phyloP scores from a whole-genome alignment of 73 alveolate species.

The Paramecium sonneborni region DNA sequence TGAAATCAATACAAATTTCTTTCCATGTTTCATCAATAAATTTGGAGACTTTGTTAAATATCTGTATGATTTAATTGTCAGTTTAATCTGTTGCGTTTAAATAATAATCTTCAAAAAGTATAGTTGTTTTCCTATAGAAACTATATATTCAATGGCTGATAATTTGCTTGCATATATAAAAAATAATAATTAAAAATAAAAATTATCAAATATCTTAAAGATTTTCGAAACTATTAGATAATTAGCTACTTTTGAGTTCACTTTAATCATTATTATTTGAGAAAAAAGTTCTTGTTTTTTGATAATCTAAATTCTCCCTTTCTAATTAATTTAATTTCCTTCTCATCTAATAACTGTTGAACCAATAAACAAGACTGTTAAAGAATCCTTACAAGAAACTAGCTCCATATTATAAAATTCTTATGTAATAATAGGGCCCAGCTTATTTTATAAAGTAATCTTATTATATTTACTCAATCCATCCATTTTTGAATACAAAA shows the following conservation, averaged over 20 bases:
- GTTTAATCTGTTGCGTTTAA: not conserved
- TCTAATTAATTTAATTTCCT: not conserved
- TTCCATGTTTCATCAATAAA: not conserved
- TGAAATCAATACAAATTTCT: too few relatives aligned
- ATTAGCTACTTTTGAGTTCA: not conserved
- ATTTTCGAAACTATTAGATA: not conserved
- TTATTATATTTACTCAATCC: not conserved
- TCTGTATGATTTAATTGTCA: not conserved
- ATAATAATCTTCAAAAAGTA: not conserved
- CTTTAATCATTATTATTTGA: not conserved
- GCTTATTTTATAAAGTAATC: too few relatives aligned
- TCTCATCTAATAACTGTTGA: not conserved
- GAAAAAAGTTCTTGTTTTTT: not conserved
- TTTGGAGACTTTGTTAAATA: conserved; percentile 7
- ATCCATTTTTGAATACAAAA: not conserved
- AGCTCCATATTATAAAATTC: not conserved
- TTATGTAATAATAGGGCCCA: not conserved
- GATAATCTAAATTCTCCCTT: not conserved
- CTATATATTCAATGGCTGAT: not conserved
- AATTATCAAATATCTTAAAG: conserved; percentile 29
- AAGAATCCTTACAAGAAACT: conserved; percentile 42
- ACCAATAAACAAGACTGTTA: conserved; percentile 8
- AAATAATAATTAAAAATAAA: not conserved
- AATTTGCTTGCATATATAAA: not conserved
- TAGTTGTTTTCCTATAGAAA: not conserved